Percentiles rank a stretch among this genome's conserved stretches.
Evolutionary conservation across 2,329 filamentous ascomycete genomes (phyloP).

Genomic region (Fusarium sacchari): DNA sequence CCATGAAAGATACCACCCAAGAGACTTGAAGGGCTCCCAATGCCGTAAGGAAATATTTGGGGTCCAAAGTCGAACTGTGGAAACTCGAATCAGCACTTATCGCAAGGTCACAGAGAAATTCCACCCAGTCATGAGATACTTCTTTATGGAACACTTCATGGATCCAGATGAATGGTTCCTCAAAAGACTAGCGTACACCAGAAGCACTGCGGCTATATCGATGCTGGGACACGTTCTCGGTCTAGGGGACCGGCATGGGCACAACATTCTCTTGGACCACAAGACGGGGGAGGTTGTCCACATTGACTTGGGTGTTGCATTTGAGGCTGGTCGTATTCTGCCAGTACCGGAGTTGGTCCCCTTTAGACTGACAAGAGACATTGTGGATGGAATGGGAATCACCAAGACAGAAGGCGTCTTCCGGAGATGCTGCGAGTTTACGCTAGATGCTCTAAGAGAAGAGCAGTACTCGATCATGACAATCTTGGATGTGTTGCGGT

Average conservation of each 20-base stretch:
- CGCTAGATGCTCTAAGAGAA: slow-evolving; percentile 90
- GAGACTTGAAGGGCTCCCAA: slow-evolving; percentile 77
- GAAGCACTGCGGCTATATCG: slow-evolving; percentile 92
- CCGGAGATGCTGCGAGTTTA: slow-evolving; percentile 97
- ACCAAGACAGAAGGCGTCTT: slow-evolving; percentile 96
- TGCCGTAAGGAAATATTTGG: slow-evolving; percentile 84
- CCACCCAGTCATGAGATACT: slow-evolving; percentile 93
- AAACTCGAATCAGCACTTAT: slow-evolving; percentile 78
- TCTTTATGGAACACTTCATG: slow-evolving; percentile 94
- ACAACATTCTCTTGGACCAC: slow-evolving; percentile 94
- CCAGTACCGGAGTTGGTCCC: slow-evolving; percentile 96
- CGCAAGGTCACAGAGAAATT: slow-evolving; percentile 83
- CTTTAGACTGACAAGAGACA: slow-evolving; percentile 91
- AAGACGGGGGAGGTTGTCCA: slow-evolving; percentile 94
- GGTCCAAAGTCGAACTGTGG: slow-evolving; percentile 75
- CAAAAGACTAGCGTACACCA: slow-evolving; percentile 87
- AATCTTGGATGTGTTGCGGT: slow-evolving; percentile 95
- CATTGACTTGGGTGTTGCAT: slow-evolving; percentile 96
- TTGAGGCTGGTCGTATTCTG: slow-evolving; percentile 94
- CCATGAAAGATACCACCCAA: slow-evolving; percentile 86
- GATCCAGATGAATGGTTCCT: slow-evolving; percentile 97
- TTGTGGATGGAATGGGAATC: slow-evolving; percentile 97
- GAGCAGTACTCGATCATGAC: slow-evolving; percentile 99
- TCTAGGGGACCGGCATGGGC: slow-evolving; percentile 91
- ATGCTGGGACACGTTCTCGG: slow-evolving; percentile 95